Evolutionary conservation across 2,329 filamentous ascomycete species (phyloP).

Genomic region (Cercospora sp.): DNA sequence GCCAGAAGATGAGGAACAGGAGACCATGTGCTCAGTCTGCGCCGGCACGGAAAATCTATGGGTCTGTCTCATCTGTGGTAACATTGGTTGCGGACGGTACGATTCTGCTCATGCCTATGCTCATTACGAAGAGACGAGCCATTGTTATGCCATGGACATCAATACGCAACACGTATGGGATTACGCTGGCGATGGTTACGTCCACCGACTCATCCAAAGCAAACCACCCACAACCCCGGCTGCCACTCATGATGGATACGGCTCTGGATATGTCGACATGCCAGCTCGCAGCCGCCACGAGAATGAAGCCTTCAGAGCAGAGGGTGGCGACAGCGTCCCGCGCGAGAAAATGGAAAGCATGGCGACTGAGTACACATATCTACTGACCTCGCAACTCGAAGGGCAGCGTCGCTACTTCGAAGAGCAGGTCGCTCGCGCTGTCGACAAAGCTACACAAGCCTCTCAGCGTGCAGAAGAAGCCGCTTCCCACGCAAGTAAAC

Average conservation of each 20-base stretch:
- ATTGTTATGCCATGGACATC: constrained; percentile 90
- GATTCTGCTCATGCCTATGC: constrained; percentile 93
- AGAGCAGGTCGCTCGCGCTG: constrained; percentile 83
- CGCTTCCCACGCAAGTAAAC: constrained; percentile 48
- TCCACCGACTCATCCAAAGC: constrained; percentile 90
- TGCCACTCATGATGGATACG: constrained; percentile 60
- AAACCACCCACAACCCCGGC: constrained; percentile 61
- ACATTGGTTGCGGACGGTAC: constrained; percentile 90
- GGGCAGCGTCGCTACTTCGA: constrained; percentile 93
- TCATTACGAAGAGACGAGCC: constrained; percentile 85
- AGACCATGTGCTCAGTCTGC: constrained; percentile 78
- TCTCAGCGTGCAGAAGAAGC: constrained; percentile 66
- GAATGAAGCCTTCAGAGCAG: constrained; percentile 41
- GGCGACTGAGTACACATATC: constrained; percentile 89
- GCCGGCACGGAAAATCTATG: constrained; percentile 80
- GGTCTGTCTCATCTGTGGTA: constrained; percentile 93
- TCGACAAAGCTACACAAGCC: constrained; percentile 81
- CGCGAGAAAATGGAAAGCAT: constrained; percentile 74
- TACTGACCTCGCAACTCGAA: constrained; percentile 89
- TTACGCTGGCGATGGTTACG: constrained; percentile 92
- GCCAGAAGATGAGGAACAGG: constrained; percentile 48
- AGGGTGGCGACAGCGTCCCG: constrained; percentile 67
- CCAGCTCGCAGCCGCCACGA: constrained; percentile 52
- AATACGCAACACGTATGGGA: constrained; percentile 97
- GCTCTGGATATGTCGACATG: constrained; percentile 69